phyloP scores from a whole-genome alignment of 495 filamentous ascomycete genomes.

The Aspergillus panamensis region DNA sequence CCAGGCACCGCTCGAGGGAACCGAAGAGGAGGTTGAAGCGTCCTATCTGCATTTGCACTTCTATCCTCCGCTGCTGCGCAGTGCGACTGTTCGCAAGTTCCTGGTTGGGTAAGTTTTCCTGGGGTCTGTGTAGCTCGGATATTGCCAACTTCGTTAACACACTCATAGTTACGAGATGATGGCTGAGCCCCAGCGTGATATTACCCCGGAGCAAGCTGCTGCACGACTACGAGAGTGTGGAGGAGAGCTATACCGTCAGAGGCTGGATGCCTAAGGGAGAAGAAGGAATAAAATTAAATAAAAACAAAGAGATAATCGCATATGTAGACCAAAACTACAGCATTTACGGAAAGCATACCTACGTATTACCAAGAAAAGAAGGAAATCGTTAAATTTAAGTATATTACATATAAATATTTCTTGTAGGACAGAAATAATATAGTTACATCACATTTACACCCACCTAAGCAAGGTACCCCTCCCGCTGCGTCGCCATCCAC shows the following conservation, averaged over 20 bases:
- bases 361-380: neutral
- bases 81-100: conserved; percentile 93
- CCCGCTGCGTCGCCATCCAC: conserved; percentile 77
- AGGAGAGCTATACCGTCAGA: conserved; percentile 79
- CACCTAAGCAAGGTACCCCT: conserved; percentile 30
- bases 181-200: conserved; percentile 95
- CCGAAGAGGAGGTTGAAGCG: conserved; percentile 74
- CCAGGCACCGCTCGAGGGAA: conserved; percentile 88
- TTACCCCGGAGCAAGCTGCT: conserved; percentile 95
- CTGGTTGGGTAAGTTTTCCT: conserved; percentile 64
- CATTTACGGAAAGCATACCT: neutral
- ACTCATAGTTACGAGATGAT: conserved; percentile 75
- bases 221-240: conserved; percentile 68
- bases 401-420: no score
- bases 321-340: neutral
- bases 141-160: conserved; percentile 16
- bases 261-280: conserved; percentile 36
- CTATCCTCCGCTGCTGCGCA: conserved; percentile 88
- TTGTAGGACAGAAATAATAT: neutral
- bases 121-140: neutral
- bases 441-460: neutral
- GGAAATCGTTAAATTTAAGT: no score
- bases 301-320: neutral
- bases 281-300: neutral
- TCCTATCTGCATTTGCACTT: conserved; percentile 97